These are phyloP conservation scores for Scutellaria barbata DNA, from an alignment of 257 asterid genomes.

Conservation along the genomic window DNA sequence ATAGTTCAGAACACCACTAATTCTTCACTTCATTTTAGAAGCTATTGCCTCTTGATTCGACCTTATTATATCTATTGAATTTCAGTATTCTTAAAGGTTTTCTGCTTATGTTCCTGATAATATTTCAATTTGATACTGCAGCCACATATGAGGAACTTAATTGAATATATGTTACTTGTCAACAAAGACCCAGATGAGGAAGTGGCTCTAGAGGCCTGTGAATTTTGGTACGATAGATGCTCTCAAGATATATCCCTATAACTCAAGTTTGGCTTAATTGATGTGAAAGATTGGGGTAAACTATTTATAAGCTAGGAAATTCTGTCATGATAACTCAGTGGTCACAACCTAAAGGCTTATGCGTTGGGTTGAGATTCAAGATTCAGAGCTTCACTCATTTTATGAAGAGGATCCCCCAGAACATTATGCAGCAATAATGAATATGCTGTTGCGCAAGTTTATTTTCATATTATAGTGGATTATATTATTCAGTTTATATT, in stretches of 20 bases:
- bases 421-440: not conserved
- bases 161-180: slow-evolving; percentile 87
- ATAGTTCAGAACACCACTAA: not conserved
- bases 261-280: slow-evolving; percentile 20
- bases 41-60: not conserved
- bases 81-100: not conserved
- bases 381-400: not conserved
- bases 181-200: slow-evolving; percentile 92
- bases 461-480: slow-evolving; percentile 6
- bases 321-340: too few relatives aligned
- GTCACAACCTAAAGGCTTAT: not conserved
- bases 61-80: not conserved
- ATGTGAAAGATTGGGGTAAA: slow-evolving; percentile 5
- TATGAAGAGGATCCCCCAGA: not conserved
- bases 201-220: slow-evolving; percentile 99
- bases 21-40: not conserved
- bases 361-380: not conserved
- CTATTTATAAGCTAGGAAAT: not conserved
- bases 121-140: slow-evolving; percentile 47
- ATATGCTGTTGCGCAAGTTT: not conserved
- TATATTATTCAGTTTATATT: not conserved
- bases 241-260: too few relatives aligned
- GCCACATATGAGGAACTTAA: slow-evolving; percentile 88
- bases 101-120: slow-evolving; percentile 39
- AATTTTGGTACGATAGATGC: slow-evolving; percentile 69